A percentile compares a stretch with the other conserved stretches of the same genome.
phyloP scores from a whole-genome alignment of 106 monocot genomes.

The Dendrobium nobile region DNA sequence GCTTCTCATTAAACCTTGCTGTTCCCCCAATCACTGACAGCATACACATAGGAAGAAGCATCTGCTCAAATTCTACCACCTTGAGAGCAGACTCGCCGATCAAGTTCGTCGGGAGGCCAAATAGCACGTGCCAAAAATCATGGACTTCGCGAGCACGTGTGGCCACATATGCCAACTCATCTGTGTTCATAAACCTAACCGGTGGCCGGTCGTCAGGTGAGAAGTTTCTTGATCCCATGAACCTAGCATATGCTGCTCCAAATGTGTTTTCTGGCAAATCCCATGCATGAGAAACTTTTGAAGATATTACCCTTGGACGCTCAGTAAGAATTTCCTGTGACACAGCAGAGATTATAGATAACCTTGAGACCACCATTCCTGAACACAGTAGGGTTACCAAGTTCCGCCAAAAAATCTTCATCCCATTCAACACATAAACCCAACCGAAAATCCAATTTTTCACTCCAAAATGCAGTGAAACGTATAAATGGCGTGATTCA shows the following conservation, averaged over 20 bases:
- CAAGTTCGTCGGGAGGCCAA: constrained; percentile 79
- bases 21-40: constrained; percentile 86
- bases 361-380: neutral
- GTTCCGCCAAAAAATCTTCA: no score
- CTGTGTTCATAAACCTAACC: constrained; percentile 90
- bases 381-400: neutral
- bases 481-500: no score
- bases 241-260: constrained; percentile 80
- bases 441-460: no score
- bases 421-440: no score
- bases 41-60: constrained; percentile 86
- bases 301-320: constrained; percentile 61
- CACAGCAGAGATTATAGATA: neutral
- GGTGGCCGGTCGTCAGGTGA: constrained; percentile 91
- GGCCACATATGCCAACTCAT: constrained; percentile 78
- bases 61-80: constrained; percentile 87
- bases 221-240: constrained; percentile 95
- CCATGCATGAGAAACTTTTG: constrained; percentile 65
- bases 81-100: constrained; percentile 84
- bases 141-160: constrained; percentile 93
- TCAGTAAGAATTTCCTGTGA: constrained; percentile 63
- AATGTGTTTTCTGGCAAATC: constrained; percentile 82
- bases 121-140: constrained; percentile 90
- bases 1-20: constrained; percentile 68
- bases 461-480: no score